Evolutionary conservation across 2,329 filamentous ascomycete genomes (phyloP), one percentile per base, ranked within the genome.

Genomic region (Escovopsis sp.): DNA sequence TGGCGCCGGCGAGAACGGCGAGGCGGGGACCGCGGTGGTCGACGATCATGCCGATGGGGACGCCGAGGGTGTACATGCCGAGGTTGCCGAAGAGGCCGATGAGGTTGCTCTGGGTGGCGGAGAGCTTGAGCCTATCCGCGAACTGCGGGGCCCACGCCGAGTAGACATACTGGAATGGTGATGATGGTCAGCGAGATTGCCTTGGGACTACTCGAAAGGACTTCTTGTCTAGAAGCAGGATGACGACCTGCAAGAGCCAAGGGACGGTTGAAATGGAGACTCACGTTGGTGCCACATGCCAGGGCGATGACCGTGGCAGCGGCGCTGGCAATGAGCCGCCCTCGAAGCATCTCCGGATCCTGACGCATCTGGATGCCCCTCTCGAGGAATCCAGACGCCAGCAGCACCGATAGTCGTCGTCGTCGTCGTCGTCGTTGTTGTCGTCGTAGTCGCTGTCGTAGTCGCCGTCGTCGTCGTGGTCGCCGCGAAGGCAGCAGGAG

Each of bases 131-230:
- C 47, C 73, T 77, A 50, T 92, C 78, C 34, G 87, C 86, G 53
- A 94, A 94, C 59, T 94, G 87, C 15, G 90, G 90, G 12, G 84
- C 86, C 87, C 90, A 98, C 58, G 88, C 88, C 37, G 86, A 94
- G 60, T 94, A 98, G 52, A 87, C 88, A 72, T 98, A 96, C 85
- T 94, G 52, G 34, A 35, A 16, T 37, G 23, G 31, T 31, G 14
- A 15, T 5, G 15, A 17, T 16, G 29, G 35, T 42, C 15, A 42
- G 40, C n/a, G n/a, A n/a, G n/a, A n/a, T n/a, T n/a, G n/a, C 21
- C 21, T 8, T 25, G 4, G 7, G 11, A 25, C 21, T 5, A 21
- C n/a, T n/a, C n/a, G n/a, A n/a, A n/a, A n/a, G n/a, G n/a, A n/a
- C n/a, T n/a, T n/a, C n/a, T n/a, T n/a, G n/a, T n/a, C n/a, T n/a